phyloP scores from a whole-genome alignment of 192 early-diverging fungal species.

The Funneliformis mosseae region DNA sequence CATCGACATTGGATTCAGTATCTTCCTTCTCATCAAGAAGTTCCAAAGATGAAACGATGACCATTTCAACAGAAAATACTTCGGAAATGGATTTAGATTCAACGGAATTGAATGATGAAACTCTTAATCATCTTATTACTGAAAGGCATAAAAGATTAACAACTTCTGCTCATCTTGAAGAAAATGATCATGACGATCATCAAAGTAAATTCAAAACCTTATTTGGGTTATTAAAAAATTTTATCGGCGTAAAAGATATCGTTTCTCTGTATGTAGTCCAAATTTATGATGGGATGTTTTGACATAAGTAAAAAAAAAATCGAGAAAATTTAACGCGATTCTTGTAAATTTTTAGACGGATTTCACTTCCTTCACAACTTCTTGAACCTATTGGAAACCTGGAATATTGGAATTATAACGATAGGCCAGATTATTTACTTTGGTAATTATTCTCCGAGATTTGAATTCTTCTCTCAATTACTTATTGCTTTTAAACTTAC shows the following conservation, averaged over 20 bases:
- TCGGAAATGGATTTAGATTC: background rate
- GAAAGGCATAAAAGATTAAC: constrained; percentile 18
- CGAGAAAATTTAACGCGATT: background rate
- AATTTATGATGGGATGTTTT: too few relatives aligned
- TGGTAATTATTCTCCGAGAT: constrained; percentile 29
- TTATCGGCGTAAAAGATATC: constrained; percentile 71
- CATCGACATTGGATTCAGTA: background rate
- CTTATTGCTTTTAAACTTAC: background rate
- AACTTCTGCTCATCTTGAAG: background rate
- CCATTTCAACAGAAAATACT: background rate
- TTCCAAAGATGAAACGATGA: constrained; percentile 1
- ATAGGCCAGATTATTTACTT: constrained; percentile 72
- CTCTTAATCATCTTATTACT: constrained; percentile 24
- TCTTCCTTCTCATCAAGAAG: background rate
- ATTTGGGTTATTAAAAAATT: constrained; percentile 62
- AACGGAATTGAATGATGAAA: background rate
- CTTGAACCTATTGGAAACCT: constrained; percentile 74
- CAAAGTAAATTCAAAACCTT: constrained; percentile 60
- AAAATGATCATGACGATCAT: constrained; percentile 35
- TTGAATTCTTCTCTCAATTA: background rate
- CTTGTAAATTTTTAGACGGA: constrained; percentile 42
- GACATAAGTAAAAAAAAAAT: too few relatives aligned
- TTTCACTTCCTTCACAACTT: constrained; percentile 72
- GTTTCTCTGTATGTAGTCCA: constrained; percentile 43
- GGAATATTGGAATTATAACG: constrained; percentile 80